Base-by-base conservation (phyloP, 2,329 filamentous ascomycete genomes). In the Ramularia endophylla region DNA sequence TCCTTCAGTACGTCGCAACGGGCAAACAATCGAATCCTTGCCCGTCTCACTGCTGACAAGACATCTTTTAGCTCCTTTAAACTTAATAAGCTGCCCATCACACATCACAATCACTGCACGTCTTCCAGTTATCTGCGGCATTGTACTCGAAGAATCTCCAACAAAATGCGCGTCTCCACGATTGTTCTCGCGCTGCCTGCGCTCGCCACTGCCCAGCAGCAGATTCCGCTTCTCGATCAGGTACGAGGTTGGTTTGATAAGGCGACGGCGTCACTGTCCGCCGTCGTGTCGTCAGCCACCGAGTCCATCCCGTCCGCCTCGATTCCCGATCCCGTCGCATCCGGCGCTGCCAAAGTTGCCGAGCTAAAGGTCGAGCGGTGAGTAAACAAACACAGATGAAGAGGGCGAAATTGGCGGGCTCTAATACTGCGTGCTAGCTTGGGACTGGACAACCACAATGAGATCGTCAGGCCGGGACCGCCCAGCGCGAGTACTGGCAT, bases 381-480 rank as follows among this genome's bases (percentile, higher is more conserved):
- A 25, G 22, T 25, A 11, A 6, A 25, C n/a, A n/a, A n/a, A n/a
- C n/a, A n/a, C n/a, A n/a, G n/a, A n/a, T n/a, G 22, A 25, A 25
- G 6, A 6, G 11, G 22, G 22, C 11, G 22, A 6, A 25, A 25
- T 25, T 6, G 22, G 22, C 22, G 22, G 6, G 22, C 22, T 25
- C 22, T 25, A 25, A 25, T 25, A 6, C 6, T 25, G 33, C 22
- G 22, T 25, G 6, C 6, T 11, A 32, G 17, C 36, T 62, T 90
- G 53, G 81, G 78, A 4, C 69, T 87, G 43, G 69, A 80, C 50
- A 83, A 82, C 72, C 87, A 84, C 83, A 77, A 81, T 62, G 66
- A 81, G 18, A 77, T 80, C 2, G 69, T 90, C 46, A 80, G 69
- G 37, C 75, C 78, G 20, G 77, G 83, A 43, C 69, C 77, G 46